These are phyloP conservation scores for Lactarius akahatsu DNA, from an alignment of 768 basidiomycete species.

Conservation along the genomic window DNA sequence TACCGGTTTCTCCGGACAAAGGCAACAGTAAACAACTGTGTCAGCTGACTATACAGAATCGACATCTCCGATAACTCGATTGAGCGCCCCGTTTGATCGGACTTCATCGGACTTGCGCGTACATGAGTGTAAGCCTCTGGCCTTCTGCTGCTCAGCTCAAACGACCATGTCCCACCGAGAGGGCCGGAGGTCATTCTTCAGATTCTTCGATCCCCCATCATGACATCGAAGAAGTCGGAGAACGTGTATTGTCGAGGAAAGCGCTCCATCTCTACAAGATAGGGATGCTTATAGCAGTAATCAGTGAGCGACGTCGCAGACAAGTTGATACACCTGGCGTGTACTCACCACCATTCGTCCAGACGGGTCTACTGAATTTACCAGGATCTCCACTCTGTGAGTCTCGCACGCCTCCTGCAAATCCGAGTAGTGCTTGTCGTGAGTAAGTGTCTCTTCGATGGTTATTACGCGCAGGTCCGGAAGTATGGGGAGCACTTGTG, in stretches of 20 bases:
- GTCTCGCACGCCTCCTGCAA: conserved; percentile 10
- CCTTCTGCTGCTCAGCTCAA: not conserved
- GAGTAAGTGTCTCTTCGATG: conserved; percentile 11
- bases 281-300: conserved; percentile 9
- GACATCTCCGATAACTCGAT: conserved; percentile 4
- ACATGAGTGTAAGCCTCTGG: too few species aligned
- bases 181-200: not conserved
- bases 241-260: conserved; percentile 21
- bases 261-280: conserved; percentile 19
- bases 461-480: conserved; percentile 12
- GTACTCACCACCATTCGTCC: conserved; percentile 8
- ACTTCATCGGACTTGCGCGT: too few species aligned
- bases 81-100: not conserved
- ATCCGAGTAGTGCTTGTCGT: conserved; percentile 12
- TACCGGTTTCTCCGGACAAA: not conserved
- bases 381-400: conserved; percentile 10
- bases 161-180: not conserved
- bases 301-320: not conserved
- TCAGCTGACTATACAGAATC: not conserved
- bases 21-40: not conserved
- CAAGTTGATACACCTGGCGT: too few species aligned
- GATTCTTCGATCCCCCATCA: not conserved
- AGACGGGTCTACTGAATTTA: conserved; percentile 7
- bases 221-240: conserved; percentile 12
- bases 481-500: conserved; percentile 1